Percentiles rank a stretch among this genome's conserved stretches.
Conservation (phyloP, 257 asterid species). For the Nicotiana benthamiana region DNA sequence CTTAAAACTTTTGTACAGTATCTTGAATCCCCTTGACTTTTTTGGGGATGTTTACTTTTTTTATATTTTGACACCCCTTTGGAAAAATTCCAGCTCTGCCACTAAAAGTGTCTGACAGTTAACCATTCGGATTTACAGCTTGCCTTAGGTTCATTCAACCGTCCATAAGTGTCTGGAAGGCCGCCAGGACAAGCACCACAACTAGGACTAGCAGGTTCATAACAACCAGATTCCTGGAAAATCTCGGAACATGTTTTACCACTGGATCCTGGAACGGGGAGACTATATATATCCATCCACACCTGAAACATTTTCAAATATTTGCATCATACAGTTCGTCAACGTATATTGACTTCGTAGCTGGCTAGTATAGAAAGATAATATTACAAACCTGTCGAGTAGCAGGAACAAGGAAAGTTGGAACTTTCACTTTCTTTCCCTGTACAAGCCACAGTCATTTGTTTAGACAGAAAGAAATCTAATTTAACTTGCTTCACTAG, state of each 20-base stretch:
- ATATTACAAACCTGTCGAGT: constrained; percentile 64
- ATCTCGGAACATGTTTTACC: constrained; percentile 94
- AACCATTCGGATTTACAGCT: too few species aligned
- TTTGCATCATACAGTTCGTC: neutral
- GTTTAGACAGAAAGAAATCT: neutral
- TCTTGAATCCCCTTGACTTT: too few species aligned
- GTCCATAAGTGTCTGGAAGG: constrained; percentile 82
- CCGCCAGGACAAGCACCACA: constrained; percentile 97
- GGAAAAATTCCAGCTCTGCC: too few species aligned
- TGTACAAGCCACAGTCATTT: constrained; percentile 13
- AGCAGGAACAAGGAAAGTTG: constrained; percentile 91
- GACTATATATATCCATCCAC: constrained; percentile 87
- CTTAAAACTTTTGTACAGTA: too few species aligned
- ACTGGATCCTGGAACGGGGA: constrained; percentile 80
- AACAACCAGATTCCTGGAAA: constrained; percentile 95
- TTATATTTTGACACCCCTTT: too few species aligned
- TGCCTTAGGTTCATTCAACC: constrained; percentile 82
- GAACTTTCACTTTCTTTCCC: constrained; percentile 94
- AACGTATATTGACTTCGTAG: neutral
- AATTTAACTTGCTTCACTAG: too few species aligned
- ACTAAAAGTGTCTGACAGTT: too few species aligned
- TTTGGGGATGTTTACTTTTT: too few species aligned
- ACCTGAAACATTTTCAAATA: constrained; percentile 35
- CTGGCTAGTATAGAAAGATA: neutral
- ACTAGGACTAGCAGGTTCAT: constrained; percentile 91